These are phyloP conservation scores for Globisporangium iwayamae DNA, from an alignment of 352 stramenopile genomes.

Conservation along the genomic window DNA sequence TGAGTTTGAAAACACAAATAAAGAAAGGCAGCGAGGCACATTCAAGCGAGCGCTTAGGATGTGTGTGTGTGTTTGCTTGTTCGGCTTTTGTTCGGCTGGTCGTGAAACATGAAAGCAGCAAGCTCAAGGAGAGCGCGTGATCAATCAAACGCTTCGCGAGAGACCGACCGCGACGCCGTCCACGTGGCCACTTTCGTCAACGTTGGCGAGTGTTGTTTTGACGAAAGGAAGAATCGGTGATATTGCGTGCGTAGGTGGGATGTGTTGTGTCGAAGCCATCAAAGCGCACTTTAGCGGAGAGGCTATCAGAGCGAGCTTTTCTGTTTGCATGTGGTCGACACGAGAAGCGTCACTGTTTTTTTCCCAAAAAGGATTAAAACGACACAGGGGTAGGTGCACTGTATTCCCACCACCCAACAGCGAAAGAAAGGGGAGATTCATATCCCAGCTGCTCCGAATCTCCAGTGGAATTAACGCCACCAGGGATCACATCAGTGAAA, in stretches of 20 bases:
- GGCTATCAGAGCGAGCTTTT: neutral
- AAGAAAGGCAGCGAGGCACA: neutral
- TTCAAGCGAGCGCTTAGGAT: no score
- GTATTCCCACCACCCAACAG: neutral
- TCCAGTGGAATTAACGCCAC: neutral
- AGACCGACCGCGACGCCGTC: neutral
- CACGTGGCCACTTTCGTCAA: neutral
- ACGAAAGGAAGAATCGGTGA: no score
- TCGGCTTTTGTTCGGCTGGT: neutral
- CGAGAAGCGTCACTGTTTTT: conserved; percentile 3
- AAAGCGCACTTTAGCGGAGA: conserved; percentile 2
- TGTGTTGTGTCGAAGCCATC: neutral
- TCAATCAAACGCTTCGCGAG: neutral
- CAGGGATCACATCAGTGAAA: no score
- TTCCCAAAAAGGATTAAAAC: neutral
- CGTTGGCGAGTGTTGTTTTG: neutral
- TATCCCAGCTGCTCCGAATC: conserved; percentile 7
- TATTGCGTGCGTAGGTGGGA: neutral
- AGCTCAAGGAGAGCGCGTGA: neutral
- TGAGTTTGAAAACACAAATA: neutral
- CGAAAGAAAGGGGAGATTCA: conserved; percentile 3
- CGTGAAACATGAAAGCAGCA: neutral
- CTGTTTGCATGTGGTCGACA: conserved; percentile 3
- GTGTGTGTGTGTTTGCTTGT: no score
- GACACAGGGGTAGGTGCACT: neutral